Evolutionary conservation across 2,329 filamentous ascomycete species (phyloP).

Genomic region (Dendrostoma leiphaemia): DNA sequence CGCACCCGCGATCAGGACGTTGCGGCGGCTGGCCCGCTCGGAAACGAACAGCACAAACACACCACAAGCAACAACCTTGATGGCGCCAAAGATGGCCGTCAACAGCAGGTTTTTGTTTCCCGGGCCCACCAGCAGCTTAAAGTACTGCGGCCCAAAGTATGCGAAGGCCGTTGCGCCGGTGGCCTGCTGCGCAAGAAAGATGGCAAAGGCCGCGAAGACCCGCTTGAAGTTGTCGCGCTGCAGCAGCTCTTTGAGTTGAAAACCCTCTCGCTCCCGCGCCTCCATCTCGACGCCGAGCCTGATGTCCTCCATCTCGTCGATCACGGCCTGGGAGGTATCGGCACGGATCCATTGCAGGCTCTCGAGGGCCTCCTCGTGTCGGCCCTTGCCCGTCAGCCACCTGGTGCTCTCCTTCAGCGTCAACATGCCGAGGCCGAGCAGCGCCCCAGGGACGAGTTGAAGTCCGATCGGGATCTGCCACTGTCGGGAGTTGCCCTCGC

Average conservation of each 20-base stretch:
- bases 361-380: constrained; percentile 41
- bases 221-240: constrained; percentile 42
- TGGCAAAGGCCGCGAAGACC: constrained; percentile 39
- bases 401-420: constrained; percentile 47
- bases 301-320: constrained; percentile 50
- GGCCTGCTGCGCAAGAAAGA: constrained; percentile 52
- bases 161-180: constrained; percentile 54
- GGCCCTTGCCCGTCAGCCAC: constrained; percentile 47
- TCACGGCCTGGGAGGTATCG: constrained; percentile 32
- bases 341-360: constrained; percentile 52
- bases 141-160: constrained; percentile 55
- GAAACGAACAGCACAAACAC: constrained; percentile 52
- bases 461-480: constrained; percentile 57
- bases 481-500: constrained; percentile 35
- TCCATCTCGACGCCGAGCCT: constrained; percentile 44
- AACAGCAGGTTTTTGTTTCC: constrained; percentile 44
- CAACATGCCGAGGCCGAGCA: constrained; percentile 47
- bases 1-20: constrained; percentile 40
- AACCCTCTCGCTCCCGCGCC: constrained; percentile 39
- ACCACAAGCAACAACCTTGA: constrained; percentile 50
- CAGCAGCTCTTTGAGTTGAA: constrained; percentile 42
- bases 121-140: constrained; percentile 47
- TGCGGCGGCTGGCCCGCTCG: constrained; percentile 43
- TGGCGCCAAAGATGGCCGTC: constrained; percentile 51
- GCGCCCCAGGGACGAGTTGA: constrained; percentile 44